phyloP scores from a whole-genome alignment of 495 filamentous ascomycete species.

The Hypomontagnella submonticulosa region DNA sequence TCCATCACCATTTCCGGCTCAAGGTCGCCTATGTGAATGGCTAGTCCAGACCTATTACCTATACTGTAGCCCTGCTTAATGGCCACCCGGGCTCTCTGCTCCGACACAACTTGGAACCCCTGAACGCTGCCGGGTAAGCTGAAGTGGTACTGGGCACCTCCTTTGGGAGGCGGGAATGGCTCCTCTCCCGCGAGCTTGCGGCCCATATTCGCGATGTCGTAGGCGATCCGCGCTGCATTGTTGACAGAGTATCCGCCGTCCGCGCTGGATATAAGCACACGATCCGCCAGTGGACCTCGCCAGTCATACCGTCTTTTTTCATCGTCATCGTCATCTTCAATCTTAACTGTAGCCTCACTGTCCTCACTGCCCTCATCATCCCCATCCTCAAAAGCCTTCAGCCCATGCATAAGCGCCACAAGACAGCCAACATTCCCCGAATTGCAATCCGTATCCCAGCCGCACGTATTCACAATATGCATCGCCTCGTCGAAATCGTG shows the following conservation, averaged over 20 bases:
- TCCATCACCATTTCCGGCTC: no score
- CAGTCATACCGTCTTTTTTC: constrained; percentile 36
- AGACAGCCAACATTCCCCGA: constrained; percentile 49
- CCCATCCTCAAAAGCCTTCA: constrained; percentile 37
- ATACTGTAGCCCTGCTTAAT: constrained; percentile 31
- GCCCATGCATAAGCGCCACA: constrained; percentile 48
- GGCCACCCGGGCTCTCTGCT: background rate
- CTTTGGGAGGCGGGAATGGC: constrained; percentile 37
- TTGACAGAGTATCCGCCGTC: constrained; percentile 52
- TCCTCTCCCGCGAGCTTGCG: constrained; percentile 24
- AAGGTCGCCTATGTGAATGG: constrained; percentile 15
- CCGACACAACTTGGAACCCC: constrained; percentile 34
- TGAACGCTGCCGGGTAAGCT: constrained; percentile 48
- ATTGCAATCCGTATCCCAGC: constrained; percentile 52
- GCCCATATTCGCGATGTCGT: constrained; percentile 44
- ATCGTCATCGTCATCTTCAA: background rate
- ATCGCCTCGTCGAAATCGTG: constrained; percentile 47
- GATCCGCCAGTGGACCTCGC: constrained; percentile 47
- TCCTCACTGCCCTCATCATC: background rate
- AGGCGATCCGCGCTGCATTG: constrained; percentile 47
- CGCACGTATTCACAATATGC: constrained; percentile 50
- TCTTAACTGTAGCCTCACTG: no score
- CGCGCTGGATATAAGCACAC: constrained; percentile 48
- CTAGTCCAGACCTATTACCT: constrained; percentile 31
- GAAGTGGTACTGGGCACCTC: constrained; percentile 50